Evolutionary conservation across 2,329 filamentous ascomycete species (phyloP), one percentile per base, ranked within the genome.

Genomic region (Fusarium sambucinum): DNA sequence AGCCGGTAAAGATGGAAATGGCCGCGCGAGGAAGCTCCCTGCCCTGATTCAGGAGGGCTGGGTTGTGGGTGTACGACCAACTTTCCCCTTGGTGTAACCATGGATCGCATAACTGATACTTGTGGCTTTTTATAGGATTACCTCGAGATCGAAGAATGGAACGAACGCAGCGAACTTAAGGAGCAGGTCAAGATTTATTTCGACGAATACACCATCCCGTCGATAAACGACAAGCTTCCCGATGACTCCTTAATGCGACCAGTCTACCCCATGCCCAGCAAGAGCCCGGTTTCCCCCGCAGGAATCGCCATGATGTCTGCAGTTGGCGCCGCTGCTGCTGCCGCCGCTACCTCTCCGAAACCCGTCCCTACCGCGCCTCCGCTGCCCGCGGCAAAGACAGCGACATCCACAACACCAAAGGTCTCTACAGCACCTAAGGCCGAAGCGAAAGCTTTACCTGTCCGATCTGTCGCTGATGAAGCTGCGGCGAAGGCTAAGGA

Each of bases 121-220:
- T 27, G 44, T 41, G 30, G 45, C 30, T 59, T 38, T 41, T 19
- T 55, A 6, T 44, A 97, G 94, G 96, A 97, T 78, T 86, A 97
- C 50, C 91, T 95, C 68, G 91, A 98, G 80, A 89, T 98, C 68
- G 96, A 99, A 81, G 96, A 99, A 78, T 98, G 95, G 96, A 99
- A 99, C 83, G 96, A 99, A 79, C 97, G 96, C 80, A 94, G 94
- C 80, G 95, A 98, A 81, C 87, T 99, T 65, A 93, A 94, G 79
- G 89, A 95, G 80, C 91, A 95, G 74, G 89, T 98, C 73, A 89
- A 85, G 63, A 87, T 91, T 71, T 88, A 86, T 80, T 86, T 86
- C 77, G 87, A 89, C 80, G 87, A 89, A 70, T 82, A 82, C 73
- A 88, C 86, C 48, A 86, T 88, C 70, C 85, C 86, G 33, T 77